Percentiles rank a stretch among this genome's conserved stretches.
phyloP scores from a whole-genome alignment of 73 alveolate species.

The Blepharisma stoltei region DNA sequence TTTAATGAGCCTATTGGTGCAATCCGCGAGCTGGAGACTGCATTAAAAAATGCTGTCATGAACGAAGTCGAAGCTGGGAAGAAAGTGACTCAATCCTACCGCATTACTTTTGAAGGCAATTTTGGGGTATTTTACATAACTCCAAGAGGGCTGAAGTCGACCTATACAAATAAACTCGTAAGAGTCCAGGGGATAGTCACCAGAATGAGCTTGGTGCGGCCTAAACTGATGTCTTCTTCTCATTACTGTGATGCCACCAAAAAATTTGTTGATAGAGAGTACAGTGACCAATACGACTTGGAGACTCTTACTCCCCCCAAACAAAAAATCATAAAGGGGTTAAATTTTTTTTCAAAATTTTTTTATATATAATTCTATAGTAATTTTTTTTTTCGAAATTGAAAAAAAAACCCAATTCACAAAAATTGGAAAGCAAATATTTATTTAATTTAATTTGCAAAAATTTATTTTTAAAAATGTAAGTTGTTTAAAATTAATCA shows the following conservation, averaged over 20 bases:
- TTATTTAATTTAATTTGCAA: no score
- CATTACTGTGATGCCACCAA: slow-evolving; percentile 91
- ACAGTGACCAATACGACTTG: slow-evolving; percentile 66
- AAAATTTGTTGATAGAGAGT: slow-evolving; percentile 67
- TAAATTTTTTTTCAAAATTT: slow-evolving; percentile 45
- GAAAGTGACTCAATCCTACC: not conserved
- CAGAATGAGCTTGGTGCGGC: slow-evolving; percentile 85
- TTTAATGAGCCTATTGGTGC: not conserved
- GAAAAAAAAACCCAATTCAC: no score
- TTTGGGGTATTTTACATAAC: slow-evolving; percentile 89
- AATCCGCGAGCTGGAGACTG: not conserved
- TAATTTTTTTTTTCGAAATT: no score
- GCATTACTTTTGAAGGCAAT: slow-evolving; percentile 72
- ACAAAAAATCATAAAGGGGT: slow-evolving; percentile 32
- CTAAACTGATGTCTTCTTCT: slow-evolving; percentile 74
- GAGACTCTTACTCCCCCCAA: no score
- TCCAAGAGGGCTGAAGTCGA: slow-evolving; percentile 94
- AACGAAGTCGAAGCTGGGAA: not conserved
- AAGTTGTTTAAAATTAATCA: no score
- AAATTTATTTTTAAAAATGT: no score
- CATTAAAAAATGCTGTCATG: slow-evolving; percentile 18
- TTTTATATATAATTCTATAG: not conserved
- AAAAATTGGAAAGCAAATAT: no score
- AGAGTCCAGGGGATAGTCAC: slow-evolving; percentile 96
- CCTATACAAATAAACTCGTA: slow-evolving; percentile 74